Conservation (phyloP, 768 basidiomycete genomes). For the Leccinum pellstonianum region DNA sequence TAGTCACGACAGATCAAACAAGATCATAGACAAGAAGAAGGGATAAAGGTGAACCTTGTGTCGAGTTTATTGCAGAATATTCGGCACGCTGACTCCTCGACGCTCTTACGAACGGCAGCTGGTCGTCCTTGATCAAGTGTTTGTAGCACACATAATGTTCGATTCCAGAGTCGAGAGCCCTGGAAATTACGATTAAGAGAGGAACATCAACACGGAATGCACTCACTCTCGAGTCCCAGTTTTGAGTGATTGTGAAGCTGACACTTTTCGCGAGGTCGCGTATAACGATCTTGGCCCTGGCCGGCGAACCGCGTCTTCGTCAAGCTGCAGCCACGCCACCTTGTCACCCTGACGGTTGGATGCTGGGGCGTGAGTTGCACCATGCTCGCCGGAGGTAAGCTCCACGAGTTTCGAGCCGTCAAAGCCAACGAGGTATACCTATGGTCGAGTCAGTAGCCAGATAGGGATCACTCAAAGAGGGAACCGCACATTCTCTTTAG, state of each 20-base stretch:
- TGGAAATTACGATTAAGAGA: too few relatives aligned
- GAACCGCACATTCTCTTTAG: slow-evolving; percentile 72
- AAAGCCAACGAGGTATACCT: slow-evolving; percentile 74
- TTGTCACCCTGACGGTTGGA: slow-evolving; percentile 67
- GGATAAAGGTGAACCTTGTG: too few relatives aligned
- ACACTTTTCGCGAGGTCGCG: slow-evolving; percentile 70
- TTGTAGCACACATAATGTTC: too few relatives aligned
- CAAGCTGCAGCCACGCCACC: slow-evolving; percentile 86
- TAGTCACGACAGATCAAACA: too few relatives aligned
- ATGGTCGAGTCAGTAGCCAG: slow-evolving; percentile 1
- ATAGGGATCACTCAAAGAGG: not conserved
- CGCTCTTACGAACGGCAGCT: too few relatives aligned
- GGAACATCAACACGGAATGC: too few relatives aligned
- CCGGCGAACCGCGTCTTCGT: slow-evolving; percentile 53
- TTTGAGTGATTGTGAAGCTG: slow-evolving; percentile 70
- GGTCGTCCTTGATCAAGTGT: too few relatives aligned
- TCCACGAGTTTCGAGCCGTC: slow-evolving; percentile 54
- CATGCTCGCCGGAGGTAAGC: slow-evolving; percentile 82
- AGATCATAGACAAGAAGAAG: too few relatives aligned
- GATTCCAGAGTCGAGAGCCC: too few relatives aligned
- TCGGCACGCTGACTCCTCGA: too few relatives aligned
- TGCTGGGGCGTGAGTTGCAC: slow-evolving; percentile 73
- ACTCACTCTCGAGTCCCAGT: slow-evolving; percentile 58
- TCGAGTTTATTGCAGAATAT: too few relatives aligned
- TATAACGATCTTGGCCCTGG: slow-evolving; percentile 72